Evolutionary conservation across 768 basidiomycete genomes (phyloP).

Genomic region (Filobasidium wieringae): DNA sequence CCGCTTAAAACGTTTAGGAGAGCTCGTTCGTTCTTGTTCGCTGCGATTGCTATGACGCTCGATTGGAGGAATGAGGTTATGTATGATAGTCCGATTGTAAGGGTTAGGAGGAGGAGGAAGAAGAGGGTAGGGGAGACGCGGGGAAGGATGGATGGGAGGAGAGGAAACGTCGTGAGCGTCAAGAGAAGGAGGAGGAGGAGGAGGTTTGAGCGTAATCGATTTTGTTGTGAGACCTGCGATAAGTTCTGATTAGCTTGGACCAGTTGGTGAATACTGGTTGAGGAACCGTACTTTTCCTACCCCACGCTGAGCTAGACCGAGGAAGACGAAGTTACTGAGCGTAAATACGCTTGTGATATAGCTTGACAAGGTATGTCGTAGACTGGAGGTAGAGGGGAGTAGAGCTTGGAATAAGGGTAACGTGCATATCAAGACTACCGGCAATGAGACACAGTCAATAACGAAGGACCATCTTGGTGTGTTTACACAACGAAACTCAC

Average conservation of each 20-base stretch:
- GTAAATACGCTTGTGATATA: constrained; percentile 56
- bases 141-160: constrained; percentile 48
- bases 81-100: constrained; percentile 50
- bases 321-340: constrained; percentile 53
- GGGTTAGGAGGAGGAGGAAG: constrained; percentile 55
- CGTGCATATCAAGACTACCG: constrained; percentile 71
- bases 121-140: constrained; percentile 55
- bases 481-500: constrained; percentile 42
- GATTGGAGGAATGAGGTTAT: constrained; percentile 66
- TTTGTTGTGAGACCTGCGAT: constrained; percentile 31
- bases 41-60: constrained; percentile 65
- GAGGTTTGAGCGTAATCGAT: constrained; percentile 21
- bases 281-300: constrained; percentile 21
- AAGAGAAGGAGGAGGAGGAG: constrained; percentile 46
- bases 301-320: constrained; percentile 53
- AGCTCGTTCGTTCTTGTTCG: constrained; percentile 60
- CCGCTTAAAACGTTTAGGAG: constrained; percentile 67
- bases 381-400: constrained; percentile 47
- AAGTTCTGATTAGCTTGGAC: constrained; percentile 40
- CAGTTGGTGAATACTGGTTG: neutral
- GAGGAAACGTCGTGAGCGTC: constrained; percentile 48
- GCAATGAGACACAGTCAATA: neutral
- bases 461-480: neutral
- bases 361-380: constrained; percentile 53
- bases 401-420: constrained; percentile 68